phyloP scores from a whole-genome alignment of 2,329 filamentous ascomycete species.

The Fusarium mangiferae region DNA sequence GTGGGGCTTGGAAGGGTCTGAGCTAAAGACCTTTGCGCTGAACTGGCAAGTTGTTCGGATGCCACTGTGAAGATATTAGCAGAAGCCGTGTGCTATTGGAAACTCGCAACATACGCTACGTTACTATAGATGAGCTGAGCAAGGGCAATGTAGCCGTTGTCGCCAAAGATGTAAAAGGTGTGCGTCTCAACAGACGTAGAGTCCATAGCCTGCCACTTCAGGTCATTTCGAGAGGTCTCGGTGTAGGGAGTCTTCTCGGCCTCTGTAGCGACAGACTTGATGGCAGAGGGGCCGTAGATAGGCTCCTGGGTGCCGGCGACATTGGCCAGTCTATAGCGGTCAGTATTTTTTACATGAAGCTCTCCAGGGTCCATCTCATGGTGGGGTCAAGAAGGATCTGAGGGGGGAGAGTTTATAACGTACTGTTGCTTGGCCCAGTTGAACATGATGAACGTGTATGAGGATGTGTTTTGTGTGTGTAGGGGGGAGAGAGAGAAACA shows the following conservation, averaged over 20 bases:
- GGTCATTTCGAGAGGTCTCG: constrained; percentile 78
- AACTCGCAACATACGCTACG: constrained; percentile 74
- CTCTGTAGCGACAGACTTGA: constrained; percentile 86
- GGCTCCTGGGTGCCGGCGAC: constrained; percentile 97
- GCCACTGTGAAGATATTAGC: constrained; percentile 66
- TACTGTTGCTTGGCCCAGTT: constrained; percentile 96
- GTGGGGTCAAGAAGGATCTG: constrained; percentile 17
- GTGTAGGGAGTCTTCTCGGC: constrained; percentile 81
- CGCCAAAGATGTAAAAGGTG: constrained; percentile 88
- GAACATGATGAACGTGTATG: constrained; percentile 70
- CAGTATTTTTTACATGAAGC: constrained; percentile 28
- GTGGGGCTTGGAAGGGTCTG: constrained; percentile 75
- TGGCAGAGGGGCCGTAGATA: constrained; percentile 89
- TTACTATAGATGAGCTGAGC: constrained; percentile 98
- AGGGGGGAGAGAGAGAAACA: background rate
- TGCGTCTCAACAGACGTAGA: constrained; percentile 94
- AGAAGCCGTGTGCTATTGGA: background rate
- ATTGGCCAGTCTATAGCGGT: constrained; percentile 68
- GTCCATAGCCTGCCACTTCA: constrained; percentile 85
- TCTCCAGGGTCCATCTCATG: constrained; percentile 9
- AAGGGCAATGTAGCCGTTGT: constrained; percentile 80
- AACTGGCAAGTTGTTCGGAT: constrained; percentile 92
- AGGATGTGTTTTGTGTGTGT: background rate
- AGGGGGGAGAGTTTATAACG: constrained; percentile 48
- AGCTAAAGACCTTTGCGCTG: constrained; percentile 91